A percentile compares a stretch with the other conserved stretches of the same genome.
Evolutionary conservation across 2,329 filamentous ascomycete genomes (phyloP).

Genomic region (Lachnum nothofagi): DNA sequence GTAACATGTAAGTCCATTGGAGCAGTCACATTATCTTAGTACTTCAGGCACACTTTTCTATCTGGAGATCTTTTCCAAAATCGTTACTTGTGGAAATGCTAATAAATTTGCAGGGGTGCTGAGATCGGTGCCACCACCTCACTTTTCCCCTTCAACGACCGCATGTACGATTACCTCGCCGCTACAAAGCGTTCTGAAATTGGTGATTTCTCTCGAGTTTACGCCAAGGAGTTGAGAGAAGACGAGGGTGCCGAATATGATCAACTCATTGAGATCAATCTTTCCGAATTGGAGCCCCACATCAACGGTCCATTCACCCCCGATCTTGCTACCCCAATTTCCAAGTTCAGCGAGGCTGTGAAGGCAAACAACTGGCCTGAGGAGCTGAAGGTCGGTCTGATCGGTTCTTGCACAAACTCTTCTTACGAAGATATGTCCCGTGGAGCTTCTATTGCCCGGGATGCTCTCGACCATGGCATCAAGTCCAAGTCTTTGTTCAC

Average conservation of each 20-base stretch:
- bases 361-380: conserved; percentile 94
- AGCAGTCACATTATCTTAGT: background rate
- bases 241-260: conserved; percentile 94
- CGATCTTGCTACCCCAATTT: conserved; percentile 94
- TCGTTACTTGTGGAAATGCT: background rate
- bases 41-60: background rate
- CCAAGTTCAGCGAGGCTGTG: conserved; percentile 91
- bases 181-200: conserved; percentile 89
- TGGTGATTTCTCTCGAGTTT: conserved; percentile 80
- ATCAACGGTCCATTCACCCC: conserved; percentile 99
- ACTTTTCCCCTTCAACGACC: conserved; percentile 95
- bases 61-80: conserved; percentile 22
- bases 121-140: conserved; percentile 85
- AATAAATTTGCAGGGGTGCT: conserved; percentile 37
- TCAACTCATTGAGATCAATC: conserved; percentile 91
- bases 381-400: conserved; percentile 92
- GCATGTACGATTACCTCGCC: conserved; percentile 91
- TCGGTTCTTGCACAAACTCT: conserved; percentile 96
- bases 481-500: conserved; percentile 93
- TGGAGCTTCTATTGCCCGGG: conserved; percentile 82
- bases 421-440: conserved; percentile 87
- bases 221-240: conserved; percentile 78
- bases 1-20: conserved; percentile 48
- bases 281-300: conserved; percentile 90
- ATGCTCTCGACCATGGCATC: conserved; percentile 85